Evolutionary conservation across 768 basidiomycete species (phyloP).

Genomic region (Mycena latifolia): DNA sequence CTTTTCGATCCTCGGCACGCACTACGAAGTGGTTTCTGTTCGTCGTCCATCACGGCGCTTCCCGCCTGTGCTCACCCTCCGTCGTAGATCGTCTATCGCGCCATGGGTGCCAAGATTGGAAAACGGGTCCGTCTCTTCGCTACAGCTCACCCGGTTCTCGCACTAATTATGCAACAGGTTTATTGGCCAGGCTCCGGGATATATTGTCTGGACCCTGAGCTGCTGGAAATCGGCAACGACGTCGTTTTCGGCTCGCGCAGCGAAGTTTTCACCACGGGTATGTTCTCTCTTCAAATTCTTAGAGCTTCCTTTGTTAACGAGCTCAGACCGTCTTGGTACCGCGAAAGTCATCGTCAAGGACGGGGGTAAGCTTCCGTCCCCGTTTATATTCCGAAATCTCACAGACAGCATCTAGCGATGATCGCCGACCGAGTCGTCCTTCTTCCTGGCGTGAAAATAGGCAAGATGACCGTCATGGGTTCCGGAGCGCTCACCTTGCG

Average conservation of each 20-base stretch:
- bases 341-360: slow-evolving; percentile 1
- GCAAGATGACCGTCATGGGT: slow-evolving; percentile 56
- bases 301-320: background rate
- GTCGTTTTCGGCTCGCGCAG: slow-evolving; percentile 62
- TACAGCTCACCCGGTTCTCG: background rate
- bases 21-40: slow-evolving; percentile 60
- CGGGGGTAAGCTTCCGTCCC: slow-evolving; percentile 7
- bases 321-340: slow-evolving; percentile 6
- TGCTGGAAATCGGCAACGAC: slow-evolving; percentile 62
- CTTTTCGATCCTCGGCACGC: slow-evolving; percentile 57
- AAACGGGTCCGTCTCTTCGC: slow-evolving; percentile 26
- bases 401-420: slow-evolving; percentile 48
- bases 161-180: slow-evolving; percentile 37
- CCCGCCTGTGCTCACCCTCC: background rate
- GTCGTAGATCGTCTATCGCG: slow-evolving; percentile 44
- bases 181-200: slow-evolving; percentile 1
- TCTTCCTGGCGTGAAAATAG: slow-evolving; percentile 55
- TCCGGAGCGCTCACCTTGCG: slow-evolving; percentile 58
- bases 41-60: slow-evolving; percentile 5
- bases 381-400: background rate
- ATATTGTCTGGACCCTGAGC: slow-evolving; percentile 57
- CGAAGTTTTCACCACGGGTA: slow-evolving; percentile 50
- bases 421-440: slow-evolving; percentile 62
- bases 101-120: slow-evolving; percentile 64
- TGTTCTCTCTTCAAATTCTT: background rate